Conservation (phyloP, 305 asterid species). For the Salvia sclarea region DNA sequence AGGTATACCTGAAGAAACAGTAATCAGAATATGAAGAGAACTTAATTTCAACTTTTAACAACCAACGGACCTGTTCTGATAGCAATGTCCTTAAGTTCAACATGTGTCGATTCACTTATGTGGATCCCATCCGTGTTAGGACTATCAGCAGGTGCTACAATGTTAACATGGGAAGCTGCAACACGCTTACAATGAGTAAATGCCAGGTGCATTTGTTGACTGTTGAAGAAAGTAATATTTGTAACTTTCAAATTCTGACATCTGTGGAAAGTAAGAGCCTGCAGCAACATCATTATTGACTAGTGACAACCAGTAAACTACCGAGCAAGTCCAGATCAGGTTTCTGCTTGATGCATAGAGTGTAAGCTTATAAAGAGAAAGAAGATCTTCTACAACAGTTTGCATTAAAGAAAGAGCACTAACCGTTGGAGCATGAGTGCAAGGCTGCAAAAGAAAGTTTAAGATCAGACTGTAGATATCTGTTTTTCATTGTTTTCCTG, state of each 20-base stretch:
- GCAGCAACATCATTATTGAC: conserved; percentile 29
- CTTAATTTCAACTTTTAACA: neutral
- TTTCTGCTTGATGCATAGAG: neutral
- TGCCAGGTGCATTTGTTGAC: conserved; percentile 82
- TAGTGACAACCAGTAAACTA: conserved; percentile 14
- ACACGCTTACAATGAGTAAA: conserved; percentile 54
- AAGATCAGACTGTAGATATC: conserved; percentile 27
- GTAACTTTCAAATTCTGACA: conserved; percentile 68
- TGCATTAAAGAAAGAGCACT: conserved; percentile 30
- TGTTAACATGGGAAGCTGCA: conserved; percentile 44
- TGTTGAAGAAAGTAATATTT: conserved; percentile 46
- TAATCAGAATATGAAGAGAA: too few species aligned
- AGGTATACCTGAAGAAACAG: too few species aligned
- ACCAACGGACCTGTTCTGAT: conserved; percentile 62
- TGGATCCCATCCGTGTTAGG: conserved; percentile 95
- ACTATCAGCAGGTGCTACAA: conserved; percentile 69
- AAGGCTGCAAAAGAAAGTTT: conserved; percentile 64
- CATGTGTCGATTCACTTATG: conserved; percentile 63
- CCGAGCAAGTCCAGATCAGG: neutral
- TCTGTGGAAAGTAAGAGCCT: conserved; percentile 81
- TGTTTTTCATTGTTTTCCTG: neutral
- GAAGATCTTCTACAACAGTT: neutral
- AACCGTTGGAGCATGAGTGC: conserved; percentile 85
- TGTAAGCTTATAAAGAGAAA: neutral
- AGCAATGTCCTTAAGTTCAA: conserved; percentile 46